phyloP scores from a whole-genome alignment of 306 rosid species.

The Malus sylvestris region DNA sequence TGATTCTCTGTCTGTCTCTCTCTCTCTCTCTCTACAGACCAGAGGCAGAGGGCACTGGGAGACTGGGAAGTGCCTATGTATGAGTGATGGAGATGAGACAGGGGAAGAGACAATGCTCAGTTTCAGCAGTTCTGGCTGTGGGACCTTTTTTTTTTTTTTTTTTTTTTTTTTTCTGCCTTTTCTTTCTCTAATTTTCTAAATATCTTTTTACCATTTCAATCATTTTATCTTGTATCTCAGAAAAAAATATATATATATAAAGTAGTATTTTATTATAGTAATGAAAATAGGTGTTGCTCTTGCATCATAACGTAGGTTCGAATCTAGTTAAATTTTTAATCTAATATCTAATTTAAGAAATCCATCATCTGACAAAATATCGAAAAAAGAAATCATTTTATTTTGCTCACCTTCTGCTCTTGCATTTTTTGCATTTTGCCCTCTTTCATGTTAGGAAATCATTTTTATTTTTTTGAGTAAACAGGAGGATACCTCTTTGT shows the following conservation, averaged over 20 bases:
- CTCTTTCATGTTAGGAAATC: not conserved
- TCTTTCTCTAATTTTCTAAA: not conserved
- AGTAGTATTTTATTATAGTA: too few species aligned
- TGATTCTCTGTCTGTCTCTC: not conserved
- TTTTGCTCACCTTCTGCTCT: not conserved
- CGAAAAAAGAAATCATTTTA: too few species aligned
- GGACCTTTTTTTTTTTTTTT: constrained; percentile 30
- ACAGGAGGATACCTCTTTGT: too few species aligned
- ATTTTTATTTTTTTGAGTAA: not conserved
- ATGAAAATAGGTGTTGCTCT: fast-evolving
- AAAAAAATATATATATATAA: too few species aligned
- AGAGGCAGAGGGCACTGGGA: not conserved
- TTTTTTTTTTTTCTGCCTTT: not conserved
- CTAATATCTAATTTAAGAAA: too few species aligned
- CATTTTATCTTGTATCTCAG: constrained; percentile 19
- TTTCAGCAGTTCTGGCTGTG: constrained; percentile 43
- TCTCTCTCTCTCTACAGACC: not conserved
- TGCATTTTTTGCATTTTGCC: not conserved
- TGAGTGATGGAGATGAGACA: constrained; percentile 37
- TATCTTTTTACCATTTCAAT: constrained; percentile 28
- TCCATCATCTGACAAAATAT: too few species aligned
- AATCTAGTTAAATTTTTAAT: too few species aligned
- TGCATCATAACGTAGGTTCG: too few species aligned
- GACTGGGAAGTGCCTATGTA: not conserved
- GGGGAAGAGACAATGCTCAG: constrained; percentile 60